These are phyloP conservation scores for Exserohilum rostratum DNA, from an alignment of 2,329 filamentous ascomycete genomes.

Conservation along the genomic window DNA sequence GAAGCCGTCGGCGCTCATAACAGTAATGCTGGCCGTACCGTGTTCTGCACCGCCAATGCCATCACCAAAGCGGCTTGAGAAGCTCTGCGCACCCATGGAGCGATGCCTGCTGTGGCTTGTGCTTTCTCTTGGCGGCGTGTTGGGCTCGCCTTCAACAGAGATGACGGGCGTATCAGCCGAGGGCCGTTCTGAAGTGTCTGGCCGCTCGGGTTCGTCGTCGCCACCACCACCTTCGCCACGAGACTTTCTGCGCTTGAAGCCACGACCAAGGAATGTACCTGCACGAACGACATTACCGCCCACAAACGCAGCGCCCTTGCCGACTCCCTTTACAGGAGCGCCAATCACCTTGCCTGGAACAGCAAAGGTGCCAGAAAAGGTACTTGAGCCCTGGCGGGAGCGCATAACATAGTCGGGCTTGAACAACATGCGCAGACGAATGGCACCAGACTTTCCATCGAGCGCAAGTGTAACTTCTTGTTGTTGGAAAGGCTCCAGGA, in stretches of 20 bases:
- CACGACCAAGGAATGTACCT: slow-evolving; percentile 86
- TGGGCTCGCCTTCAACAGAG: slow-evolving; percentile 36
- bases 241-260: slow-evolving; percentile 75
- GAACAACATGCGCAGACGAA: slow-evolving; percentile 87
- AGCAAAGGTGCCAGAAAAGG: slow-evolving; percentile 89
- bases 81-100: slow-evolving; percentile 51
- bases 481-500: slow-evolving; percentile 83
- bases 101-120: slow-evolving; percentile 43
- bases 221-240: slow-evolving; percentile 51
- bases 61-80: slow-evolving; percentile 40
- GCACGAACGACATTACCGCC: slow-evolving; percentile 85
- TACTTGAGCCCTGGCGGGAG: slow-evolving; percentile 85
- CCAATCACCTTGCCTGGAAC: slow-evolving; percentile 89
- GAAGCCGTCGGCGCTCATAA: slow-evolving; percentile 80
- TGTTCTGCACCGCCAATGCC: slow-evolving; percentile 61
- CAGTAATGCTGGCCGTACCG: slow-evolving; percentile 79
- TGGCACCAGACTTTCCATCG: slow-evolving; percentile 85
- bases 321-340: slow-evolving; percentile 91
- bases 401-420: slow-evolving; percentile 89
- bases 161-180: slow-evolving; percentile 40
- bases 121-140: slow-evolving; percentile 14
- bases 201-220: slow-evolving; percentile 50
- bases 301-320: slow-evolving; percentile 73
- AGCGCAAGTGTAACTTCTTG: slow-evolving; percentile 76
- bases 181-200: slow-evolving; percentile 51